These are phyloP conservation scores for Zymoseptoria crescenta DNA, from an alignment of 2,329 filamentous ascomycete species.

Conservation along the genomic window DNA sequence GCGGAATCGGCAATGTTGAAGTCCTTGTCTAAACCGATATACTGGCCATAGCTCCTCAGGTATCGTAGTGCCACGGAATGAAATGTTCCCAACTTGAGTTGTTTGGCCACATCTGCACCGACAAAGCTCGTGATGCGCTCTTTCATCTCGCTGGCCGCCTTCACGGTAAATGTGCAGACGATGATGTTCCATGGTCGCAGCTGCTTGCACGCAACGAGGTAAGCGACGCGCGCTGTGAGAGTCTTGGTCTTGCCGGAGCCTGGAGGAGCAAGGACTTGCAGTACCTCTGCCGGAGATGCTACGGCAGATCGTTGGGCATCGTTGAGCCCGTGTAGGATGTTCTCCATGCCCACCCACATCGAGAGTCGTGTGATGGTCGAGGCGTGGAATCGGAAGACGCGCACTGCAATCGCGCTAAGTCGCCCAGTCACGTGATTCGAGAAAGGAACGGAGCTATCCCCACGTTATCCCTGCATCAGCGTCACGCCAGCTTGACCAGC, in stretches of 20 bases:
- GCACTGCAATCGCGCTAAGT: not conserved
- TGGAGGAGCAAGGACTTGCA: constrained; percentile 56
- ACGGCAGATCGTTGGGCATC: constrained; percentile 57
- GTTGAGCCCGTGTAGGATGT: constrained; percentile 56
- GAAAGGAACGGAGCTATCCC: not conserved
- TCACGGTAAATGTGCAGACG: constrained; percentile 95
- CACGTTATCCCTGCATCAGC: not conserved
- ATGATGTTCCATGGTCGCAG: constrained; percentile 80
- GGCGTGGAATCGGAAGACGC: not conserved
- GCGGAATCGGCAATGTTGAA: constrained; percentile 86
- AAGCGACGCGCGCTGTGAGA: constrained; percentile 83
- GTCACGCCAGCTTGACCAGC: not conserved
- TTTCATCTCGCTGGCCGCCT: constrained; percentile 90
- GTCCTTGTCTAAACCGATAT: constrained; percentile 71
- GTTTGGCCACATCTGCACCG: constrained; percentile 66
- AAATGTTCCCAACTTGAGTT: constrained; percentile 83
- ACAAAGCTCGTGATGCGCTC: constrained; percentile 73
- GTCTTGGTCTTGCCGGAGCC: constrained; percentile 81
- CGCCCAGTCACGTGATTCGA: not conserved
- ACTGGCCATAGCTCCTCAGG: constrained; percentile 71
- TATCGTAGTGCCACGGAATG: constrained; percentile 88
- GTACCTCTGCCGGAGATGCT: constrained; percentile 50
- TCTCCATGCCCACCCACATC: constrained; percentile 37
- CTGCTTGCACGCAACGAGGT: constrained; percentile 65
- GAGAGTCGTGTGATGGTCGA: not conserved